Evolutionary conservation across 257 asterid genomes (phyloP).

Genomic region (Galeopsis tetrahit): DNA sequence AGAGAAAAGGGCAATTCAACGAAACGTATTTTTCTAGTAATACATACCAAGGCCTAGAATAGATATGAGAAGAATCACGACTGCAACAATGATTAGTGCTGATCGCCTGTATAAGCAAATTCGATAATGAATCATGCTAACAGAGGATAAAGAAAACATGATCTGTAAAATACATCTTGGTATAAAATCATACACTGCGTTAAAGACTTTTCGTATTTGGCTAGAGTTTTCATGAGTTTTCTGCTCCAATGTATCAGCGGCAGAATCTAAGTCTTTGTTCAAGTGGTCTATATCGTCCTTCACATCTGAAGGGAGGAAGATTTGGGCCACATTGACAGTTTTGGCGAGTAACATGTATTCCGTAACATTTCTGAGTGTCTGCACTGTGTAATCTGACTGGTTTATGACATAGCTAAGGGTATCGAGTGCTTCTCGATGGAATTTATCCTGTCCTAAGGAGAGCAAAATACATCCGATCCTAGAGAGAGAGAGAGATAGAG

Average conservation of each 20-base stretch:
- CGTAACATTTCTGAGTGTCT: slow-evolving; percentile 76
- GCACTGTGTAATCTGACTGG: slow-evolving; percentile 84
- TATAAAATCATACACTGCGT: slow-evolving; percentile 60
- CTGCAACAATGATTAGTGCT: slow-evolving; percentile 66
- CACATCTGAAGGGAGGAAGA: slow-evolving; percentile 79
- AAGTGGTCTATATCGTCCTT: slow-evolving; percentile 65
- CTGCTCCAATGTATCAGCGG: slow-evolving; percentile 67
- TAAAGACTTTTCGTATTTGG: slow-evolving; percentile 60
- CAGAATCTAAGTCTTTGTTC: slow-evolving; percentile 60
- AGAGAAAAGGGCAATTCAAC: slow-evolving; percentile 4
- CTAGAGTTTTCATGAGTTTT: slow-evolving; percentile 68
- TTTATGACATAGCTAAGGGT: slow-evolving; percentile 79
- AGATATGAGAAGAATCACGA: slow-evolving; percentile 71
- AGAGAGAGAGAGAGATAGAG: slow-evolving; percentile 30
- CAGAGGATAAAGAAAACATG: neutral
- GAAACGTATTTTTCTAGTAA: neutral
- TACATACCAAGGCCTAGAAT: slow-evolving; percentile 80
- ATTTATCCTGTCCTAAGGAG: slow-evolving; percentile 75
- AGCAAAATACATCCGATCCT: slow-evolving; percentile 87
- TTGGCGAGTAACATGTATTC: slow-evolving; percentile 69
- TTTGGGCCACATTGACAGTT: slow-evolving; percentile 75
- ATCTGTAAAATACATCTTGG: neutral
- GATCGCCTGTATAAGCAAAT: slow-evolving; percentile 56
- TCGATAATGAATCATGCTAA: slow-evolving; percentile 13
- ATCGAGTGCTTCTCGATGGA: slow-evolving; percentile 69